phyloP scores from a whole-genome alignment of 2,329 filamentous ascomycete genomes.

The Coniochaeta pulveracea region DNA sequence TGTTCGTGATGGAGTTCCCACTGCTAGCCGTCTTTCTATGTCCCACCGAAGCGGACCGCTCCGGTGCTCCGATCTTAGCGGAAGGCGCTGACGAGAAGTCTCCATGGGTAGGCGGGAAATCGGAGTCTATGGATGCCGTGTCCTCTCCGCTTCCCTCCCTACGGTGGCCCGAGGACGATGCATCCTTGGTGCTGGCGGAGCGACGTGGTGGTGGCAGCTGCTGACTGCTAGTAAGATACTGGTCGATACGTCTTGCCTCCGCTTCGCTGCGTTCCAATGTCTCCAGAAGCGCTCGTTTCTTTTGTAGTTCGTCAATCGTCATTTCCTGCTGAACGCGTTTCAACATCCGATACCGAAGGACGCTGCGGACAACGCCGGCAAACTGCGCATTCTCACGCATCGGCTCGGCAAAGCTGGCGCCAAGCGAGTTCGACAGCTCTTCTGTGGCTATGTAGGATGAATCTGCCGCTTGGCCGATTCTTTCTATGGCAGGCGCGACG shows the following conservation, averaged over 20 bases:
- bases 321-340: slow-evolving; percentile 97
- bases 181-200: slow-evolving; percentile 50
- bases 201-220: slow-evolving; percentile 53
- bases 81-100: slow-evolving; percentile 60
- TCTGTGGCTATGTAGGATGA: slow-evolving; percentile 93
- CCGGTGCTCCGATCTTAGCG: slow-evolving; percentile 59
- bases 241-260: slow-evolving; percentile 86
- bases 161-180: slow-evolving; percentile 33
- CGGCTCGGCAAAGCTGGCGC: slow-evolving; percentile 89
- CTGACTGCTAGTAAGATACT: slow-evolving; percentile 72
- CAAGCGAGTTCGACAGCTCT: slow-evolving; percentile 77
- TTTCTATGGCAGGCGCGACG: slow-evolving; percentile 85
- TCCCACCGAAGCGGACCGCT: slow-evolving; percentile 33
- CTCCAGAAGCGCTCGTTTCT: slow-evolving; percentile 73
- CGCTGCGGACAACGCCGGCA: slow-evolving; percentile 80
- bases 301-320: slow-evolving; percentile 84
- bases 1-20: slow-evolving; percentile 82
- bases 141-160: slow-evolving; percentile 57
- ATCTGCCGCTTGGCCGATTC: slow-evolving; percentile 87
- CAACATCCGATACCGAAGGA: slow-evolving; percentile 79
- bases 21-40: slow-evolving; percentile 72
- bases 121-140: slow-evolving; percentile 85
- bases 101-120: slow-evolving; percentile 83
- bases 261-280: slow-evolving; percentile 88
- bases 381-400: slow-evolving; percentile 98